phyloP scores from a whole-genome alignment of 1,139 yeast species.

The Blastobotrys ciferrii region DNA sequence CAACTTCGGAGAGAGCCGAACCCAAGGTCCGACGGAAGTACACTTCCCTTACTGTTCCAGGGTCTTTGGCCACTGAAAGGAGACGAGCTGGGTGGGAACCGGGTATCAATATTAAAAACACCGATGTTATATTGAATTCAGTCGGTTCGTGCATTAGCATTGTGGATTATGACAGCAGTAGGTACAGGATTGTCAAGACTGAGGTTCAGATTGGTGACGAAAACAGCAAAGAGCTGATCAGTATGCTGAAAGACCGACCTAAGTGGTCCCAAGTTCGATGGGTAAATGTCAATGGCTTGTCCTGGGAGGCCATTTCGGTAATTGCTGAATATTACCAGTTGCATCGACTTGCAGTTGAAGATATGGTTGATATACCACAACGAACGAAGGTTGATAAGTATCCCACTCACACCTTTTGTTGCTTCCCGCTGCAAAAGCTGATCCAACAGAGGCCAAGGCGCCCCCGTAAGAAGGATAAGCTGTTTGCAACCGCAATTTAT shows the following conservation, averaged over 20 bases:
- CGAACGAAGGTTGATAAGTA: conserved; percentile 54
- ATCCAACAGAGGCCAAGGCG: conserved; percentile 31
- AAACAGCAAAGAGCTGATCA: conserved; percentile 24
- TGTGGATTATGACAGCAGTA: conserved; percentile 45
- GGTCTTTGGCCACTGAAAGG: neutral
- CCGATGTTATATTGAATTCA: conserved; percentile 48
- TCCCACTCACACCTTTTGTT: conserved; percentile 49
- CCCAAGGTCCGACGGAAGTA: neutral
- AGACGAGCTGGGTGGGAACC: conserved; percentile 51
- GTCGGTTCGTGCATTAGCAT: conserved; percentile 49
- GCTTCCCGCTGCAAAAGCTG: conserved; percentile 49
- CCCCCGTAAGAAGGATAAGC: conserved; percentile 5
- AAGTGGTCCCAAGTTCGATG: conserved; percentile 51
- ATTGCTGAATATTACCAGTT: conserved; percentile 42
- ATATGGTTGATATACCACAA: conserved; percentile 57
- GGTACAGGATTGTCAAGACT: conserved; percentile 44
- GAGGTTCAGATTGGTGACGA: conserved; percentile 24
- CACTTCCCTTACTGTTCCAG: neutral
- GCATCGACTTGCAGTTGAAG: conserved; percentile 53
- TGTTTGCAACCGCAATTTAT: neutral
- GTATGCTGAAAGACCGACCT: conserved; percentile 38
- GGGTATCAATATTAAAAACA: conserved; percentile 50
- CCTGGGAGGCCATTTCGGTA: conserved; percentile 52
- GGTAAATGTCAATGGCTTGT: conserved; percentile 54
- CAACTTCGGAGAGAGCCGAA: neutral